Base-by-base conservation (phyloP, 2,329 filamentous ascomycete genomes). In the Aureobasidium sp. region DNA sequence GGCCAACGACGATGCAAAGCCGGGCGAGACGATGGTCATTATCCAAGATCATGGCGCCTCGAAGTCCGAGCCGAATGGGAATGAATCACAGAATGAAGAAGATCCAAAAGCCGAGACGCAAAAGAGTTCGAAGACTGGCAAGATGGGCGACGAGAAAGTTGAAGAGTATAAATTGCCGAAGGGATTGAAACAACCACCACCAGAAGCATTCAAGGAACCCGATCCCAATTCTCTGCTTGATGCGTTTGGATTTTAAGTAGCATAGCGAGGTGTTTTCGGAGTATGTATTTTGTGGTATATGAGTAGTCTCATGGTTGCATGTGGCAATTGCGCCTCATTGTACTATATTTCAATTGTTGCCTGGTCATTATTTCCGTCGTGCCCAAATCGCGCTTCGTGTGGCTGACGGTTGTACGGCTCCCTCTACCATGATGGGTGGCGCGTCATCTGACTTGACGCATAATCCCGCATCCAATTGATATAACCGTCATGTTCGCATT, bases 151-250 rank as follows among this genome's bases (percentile, higher is more conserved):
- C 62, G 67, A 74, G 67, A 71, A 75, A 72, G 68, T 67, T 6
- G 70, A 67, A 48, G 67, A 52, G 9, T 32, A 29, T 25, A 36
- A 49, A 39, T 5, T 16, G 39, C 63, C 41, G 16, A 66, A 69
- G 32, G 63, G 69, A 36, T 70, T 73, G 66, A 75, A 77, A 64
- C 82, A 87, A 68, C 80, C 83, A 15, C 81, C 86, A 16, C 86
- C 91, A 1, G 91, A 88, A 25, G 86, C 87, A 65, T 97, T 97
- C 72, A 83, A 95, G 68, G 94, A 99, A 74, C 94, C 94, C n/a
- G 91, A 96, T 76, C 83, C 89, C 32, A 90, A 85, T 72, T 93
- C 90, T 63, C 76, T 99, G 70, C 79, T 97, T 68, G 93, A 97
- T 78, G 92, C 84, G 72, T 97, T 97, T 81, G 93, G 93, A 1